Percentiles rank a stretch among this genome's conserved stretches.
phyloP scores from a whole-genome alignment of 23 red algal genomes.

The Pyropia yezoensis region DNA sequence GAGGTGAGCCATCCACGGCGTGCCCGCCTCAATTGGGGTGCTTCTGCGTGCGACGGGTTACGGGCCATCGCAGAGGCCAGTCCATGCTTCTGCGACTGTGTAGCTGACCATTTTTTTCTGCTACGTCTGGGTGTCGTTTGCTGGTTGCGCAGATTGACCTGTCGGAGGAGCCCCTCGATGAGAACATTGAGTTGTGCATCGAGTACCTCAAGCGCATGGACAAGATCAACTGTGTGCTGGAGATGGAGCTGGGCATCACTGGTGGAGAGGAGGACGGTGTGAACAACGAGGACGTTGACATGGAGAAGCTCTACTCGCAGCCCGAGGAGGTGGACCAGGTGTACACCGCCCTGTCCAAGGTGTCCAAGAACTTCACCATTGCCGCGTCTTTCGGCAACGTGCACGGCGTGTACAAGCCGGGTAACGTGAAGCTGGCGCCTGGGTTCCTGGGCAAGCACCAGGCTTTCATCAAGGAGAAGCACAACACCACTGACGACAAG shows the following conservation, averaged over 20 bases:
- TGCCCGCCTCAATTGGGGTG: too few species aligned
- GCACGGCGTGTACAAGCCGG: constrained; percentile 72
- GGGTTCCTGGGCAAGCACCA: constrained; percentile 45
- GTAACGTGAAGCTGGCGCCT: constrained; percentile 52
- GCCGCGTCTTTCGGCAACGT: constrained; percentile 66
- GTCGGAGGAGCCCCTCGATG: constrained; percentile 58
- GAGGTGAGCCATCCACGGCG: too few species aligned
- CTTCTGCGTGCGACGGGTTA: too few species aligned
- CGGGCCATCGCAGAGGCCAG: too few species aligned
- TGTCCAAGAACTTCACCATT: constrained; percentile 57
- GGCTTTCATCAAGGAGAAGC: constrained; percentile 45
- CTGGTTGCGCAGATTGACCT: constrained; percentile 9
- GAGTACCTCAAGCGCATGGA: constrained; percentile 48
- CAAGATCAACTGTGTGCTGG: constrained; percentile 63
- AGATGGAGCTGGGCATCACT: constrained; percentile 74
- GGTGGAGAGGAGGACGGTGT: constrained; percentile 71
- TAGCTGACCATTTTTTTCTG: too few species aligned
- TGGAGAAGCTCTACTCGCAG: constrained; percentile 63
- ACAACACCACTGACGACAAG: constrained; percentile 39
- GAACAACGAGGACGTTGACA: constrained; percentile 49
- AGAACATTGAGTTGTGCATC: constrained; percentile 62
- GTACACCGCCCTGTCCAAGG: constrained; percentile 43
- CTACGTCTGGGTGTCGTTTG: too few species aligned
- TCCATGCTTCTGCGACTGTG: too few species aligned
- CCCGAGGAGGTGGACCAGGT: constrained; percentile 60